These are phyloP conservation scores for Diplotaxis tenuifolia DNA, from an alignment of 345 rosid species.

Conservation along the genomic window DNA sequence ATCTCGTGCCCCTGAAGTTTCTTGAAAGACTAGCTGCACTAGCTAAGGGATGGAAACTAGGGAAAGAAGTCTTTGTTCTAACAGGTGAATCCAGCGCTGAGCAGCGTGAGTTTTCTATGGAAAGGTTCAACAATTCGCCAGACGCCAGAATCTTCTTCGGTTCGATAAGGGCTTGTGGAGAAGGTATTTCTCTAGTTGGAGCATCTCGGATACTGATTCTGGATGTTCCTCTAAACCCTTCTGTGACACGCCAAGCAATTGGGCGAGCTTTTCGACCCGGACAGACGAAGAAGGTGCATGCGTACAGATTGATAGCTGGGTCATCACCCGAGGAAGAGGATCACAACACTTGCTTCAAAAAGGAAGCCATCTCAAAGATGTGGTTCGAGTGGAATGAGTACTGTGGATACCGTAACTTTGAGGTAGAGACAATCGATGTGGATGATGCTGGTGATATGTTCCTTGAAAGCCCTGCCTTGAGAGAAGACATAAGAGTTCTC, in stretches of 20 bases:
- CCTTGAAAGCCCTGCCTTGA: conserved; percentile 55
- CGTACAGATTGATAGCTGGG: conserved; percentile 75
- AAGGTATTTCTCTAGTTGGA: conserved; percentile 93
- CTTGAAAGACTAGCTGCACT: conserved; percentile 61
- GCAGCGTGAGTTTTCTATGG: conserved; percentile 76
- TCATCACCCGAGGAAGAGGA: conserved; percentile 87
- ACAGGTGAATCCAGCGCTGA: conserved; percentile 76
- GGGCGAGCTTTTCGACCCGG: conserved; percentile 94
- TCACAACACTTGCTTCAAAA: conserved; percentile 70
- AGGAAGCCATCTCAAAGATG: conserved; percentile 84
- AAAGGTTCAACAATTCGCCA: conserved; percentile 68
- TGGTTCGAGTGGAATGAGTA: conserved; percentile 96
- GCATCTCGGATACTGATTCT: conserved; percentile 84
- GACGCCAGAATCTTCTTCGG: conserved; percentile 88
- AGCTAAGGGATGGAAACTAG: conserved; percentile 62
- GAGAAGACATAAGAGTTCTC: conserved; percentile 58
- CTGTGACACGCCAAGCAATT: conserved; percentile 94
- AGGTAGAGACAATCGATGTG: conserved; percentile 56
- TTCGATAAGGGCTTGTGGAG: conserved; percentile 95
- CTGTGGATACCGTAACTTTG: conserved; percentile 61
- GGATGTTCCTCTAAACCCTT: conserved; percentile 92
- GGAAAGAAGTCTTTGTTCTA: conserved; percentile 66
- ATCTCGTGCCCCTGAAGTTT: conserved; percentile 72
- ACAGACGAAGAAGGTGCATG: conserved; percentile 77
- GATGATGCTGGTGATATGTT: conserved; percentile 59